These are phyloP conservation scores for Isochrysis galbana DNA, from an alignment of 78 protist genomes.

Conservation along the genomic window DNA sequence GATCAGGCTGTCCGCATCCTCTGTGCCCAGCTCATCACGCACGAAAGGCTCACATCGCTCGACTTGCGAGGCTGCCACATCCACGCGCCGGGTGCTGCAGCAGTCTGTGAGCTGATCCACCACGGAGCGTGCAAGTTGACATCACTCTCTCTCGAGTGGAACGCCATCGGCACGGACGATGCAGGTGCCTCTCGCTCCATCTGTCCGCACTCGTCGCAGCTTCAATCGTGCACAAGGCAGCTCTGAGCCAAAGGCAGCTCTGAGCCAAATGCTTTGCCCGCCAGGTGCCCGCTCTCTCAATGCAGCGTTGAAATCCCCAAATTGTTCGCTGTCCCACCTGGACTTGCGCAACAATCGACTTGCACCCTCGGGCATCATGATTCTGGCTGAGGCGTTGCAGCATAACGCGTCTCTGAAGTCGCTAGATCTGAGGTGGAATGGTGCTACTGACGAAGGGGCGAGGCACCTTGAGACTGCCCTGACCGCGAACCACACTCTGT, in stretches of 20 bases:
- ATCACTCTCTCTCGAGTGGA: conserved; percentile 45
- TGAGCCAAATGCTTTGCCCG: no score
- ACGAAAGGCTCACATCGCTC: not conserved
- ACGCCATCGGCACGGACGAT: conserved; percentile 48
- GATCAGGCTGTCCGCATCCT: not conserved
- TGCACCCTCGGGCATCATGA: not conserved
- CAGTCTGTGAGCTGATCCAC: conserved; percentile 17
- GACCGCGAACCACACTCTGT: not conserved
- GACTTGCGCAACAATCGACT: conserved; percentile 54
- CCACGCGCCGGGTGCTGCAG: conserved; percentile 31
- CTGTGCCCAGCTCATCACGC: not conserved
- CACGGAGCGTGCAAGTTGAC: not conserved
- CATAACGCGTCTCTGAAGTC: conserved; percentile 20
- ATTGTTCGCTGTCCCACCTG: conserved; percentile 16
- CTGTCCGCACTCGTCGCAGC: no score
- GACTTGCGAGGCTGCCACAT: conserved; percentile 44
- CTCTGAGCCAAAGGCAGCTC: no score
- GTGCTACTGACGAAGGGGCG: conserved; percentile 31
- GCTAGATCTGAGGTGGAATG: conserved; percentile 53
- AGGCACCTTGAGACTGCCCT: conserved; percentile 14
- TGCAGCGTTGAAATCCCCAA: not conserved
- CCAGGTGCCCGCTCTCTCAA: conserved; percentile 18
- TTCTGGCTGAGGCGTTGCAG: conserved; percentile 17
- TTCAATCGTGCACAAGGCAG: no score
- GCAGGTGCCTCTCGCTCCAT: no score